Evolutionary conservation across 1,139 yeast species (phyloP), one percentile per base, ranked within the genome.

Genomic region (Barnettozyma hawaiiensis): DNA sequence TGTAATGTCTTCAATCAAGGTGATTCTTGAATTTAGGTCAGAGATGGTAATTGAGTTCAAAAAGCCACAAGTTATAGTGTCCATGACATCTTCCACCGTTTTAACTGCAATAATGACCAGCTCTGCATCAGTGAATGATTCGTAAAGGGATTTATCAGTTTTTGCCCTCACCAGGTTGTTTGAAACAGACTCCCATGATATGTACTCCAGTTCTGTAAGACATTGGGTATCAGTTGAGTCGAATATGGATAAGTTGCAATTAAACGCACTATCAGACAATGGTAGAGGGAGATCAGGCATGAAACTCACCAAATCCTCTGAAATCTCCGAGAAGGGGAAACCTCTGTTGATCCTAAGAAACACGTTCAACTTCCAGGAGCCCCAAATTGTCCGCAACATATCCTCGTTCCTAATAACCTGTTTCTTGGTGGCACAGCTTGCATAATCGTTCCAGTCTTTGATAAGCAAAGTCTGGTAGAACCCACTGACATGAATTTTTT

Each of bases 371-470:
- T 64, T 59, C 65, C 68, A 71, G 31, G 65, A 64, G 19, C 62
- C 64, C 78, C 78, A 74, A 10, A 72, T 52, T 5, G 66, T 49
- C 42, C 75, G 60, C 11, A 71, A 47, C 21, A 61, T 47, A 35
- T 64, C 50, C 46, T 73, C 76, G 21, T 59, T 47, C 63, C 69
- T 40, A 58, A 62, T 20, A 54, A 47, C 50, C 48, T 69, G 74
- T 40, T 67, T 59, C 27, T 61, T 58, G 5, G 67, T 64, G 5
- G 63, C 56, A 23, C 51, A 43, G 11, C 40, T 42, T 4, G 60
- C 42, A 41, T 52, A 47, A 7, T 49, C 52, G 10, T 44, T 31
- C 51, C 58, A 61, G 28, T 62, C 63, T 15, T 40, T 42, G 7
- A 56, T 40, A 14, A 36, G 50, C 43, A 44, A 57, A 49, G 42